Base-by-base conservation (phyloP, 2,329 filamentous ascomycete genomes). In the Metarhizium rileyi region DNA sequence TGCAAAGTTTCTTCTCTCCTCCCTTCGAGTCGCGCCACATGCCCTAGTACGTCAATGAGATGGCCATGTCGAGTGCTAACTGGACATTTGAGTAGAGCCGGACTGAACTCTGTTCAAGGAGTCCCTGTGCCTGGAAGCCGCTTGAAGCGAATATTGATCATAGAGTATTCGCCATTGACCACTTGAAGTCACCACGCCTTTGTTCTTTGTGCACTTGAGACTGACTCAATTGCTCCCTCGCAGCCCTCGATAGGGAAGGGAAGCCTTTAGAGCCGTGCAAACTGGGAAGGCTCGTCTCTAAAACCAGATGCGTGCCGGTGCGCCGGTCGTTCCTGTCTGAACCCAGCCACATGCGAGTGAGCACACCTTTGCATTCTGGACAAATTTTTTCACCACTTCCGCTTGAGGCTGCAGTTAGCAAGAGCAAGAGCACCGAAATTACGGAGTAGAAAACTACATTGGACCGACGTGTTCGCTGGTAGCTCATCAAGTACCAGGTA, bases 61-160 rank as follows among this genome's bases (percentile, higher is more conserved):
- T 23, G 43, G 42, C 50, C 30, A n/a, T 20, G 9, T 16, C 30
- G 38, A 47, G 22, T 52, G 50, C 50, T 52, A 44, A 52, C 44
- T 33, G 33, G 44, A 40, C 16, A 26, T 45, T 47, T 36, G 26
- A 22, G 28, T 40, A 52, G 50, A 43, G 25, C 30, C 23, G 30
- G 30, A 41, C 20, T 20, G 30, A 47, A 50, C 47, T 46, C 27
- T 52, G 30, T 44, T 46, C 28, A 30, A 36, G 10, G 35, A 26
- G 18, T 47, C 22, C 42, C 44, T 45, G 46, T 47, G 47, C 46
- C 36, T 44, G 38, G 42, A 14, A 8, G 36, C 14, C 33, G 12
- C 33, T 36, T 36, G 27, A 28, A 28, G 2, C 12, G 27, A 28
- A 28, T 12, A 28, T 7, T 36, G 9, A 16, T 3, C 33, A 36